phyloP scores from a whole-genome alignment of 164 flowering plant genomes.

The Paratinospora sagittata region DNA sequence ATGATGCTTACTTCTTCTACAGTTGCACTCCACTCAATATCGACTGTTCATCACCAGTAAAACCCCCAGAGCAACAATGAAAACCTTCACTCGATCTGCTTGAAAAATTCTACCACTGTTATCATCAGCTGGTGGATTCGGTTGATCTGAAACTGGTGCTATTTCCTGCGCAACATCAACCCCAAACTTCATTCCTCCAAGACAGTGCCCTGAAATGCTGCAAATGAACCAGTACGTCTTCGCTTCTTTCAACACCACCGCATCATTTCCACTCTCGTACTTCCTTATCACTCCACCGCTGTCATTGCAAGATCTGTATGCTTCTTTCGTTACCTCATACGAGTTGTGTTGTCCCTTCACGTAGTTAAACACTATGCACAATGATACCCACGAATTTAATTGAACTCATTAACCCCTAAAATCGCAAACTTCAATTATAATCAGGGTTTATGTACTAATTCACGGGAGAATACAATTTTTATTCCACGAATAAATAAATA shows the following conservation, averaged over 20 bases:
- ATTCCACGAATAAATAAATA: no score
- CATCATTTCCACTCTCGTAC: slow-evolving; percentile 40
- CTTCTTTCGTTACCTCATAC: slow-evolving; percentile 32
- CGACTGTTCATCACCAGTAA: not conserved
- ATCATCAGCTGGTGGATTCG: not conserved
- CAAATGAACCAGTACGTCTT: slow-evolving; percentile 53
- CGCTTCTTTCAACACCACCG: slow-evolving; percentile 25
- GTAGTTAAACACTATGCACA: slow-evolving; percentile 50
- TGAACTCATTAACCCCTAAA: no score
- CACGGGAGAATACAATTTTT: no score
- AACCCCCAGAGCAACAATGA: not conserved
- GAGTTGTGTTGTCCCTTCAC: slow-evolving; percentile 34
- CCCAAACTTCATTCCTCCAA: slow-evolving; percentile 49
- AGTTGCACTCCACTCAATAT: no score
- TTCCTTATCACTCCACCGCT: slow-evolving; percentile 29
- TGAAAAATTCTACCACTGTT: not conserved
- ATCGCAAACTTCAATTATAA: no score
- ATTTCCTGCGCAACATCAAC: slow-evolving; percentile 22
- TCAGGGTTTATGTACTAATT: no score
- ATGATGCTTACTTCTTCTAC: no score
- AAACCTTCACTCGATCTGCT: not conserved
- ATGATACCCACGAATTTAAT: no score
- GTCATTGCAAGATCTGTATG: slow-evolving; percentile 36
- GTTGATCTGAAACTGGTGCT: not conserved
- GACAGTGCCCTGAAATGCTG: slow-evolving; percentile 37